Evolutionary conservation across 2,329 filamentous ascomycete genomes (phyloP).

Genomic region (Neofusicoccum sp.): DNA sequence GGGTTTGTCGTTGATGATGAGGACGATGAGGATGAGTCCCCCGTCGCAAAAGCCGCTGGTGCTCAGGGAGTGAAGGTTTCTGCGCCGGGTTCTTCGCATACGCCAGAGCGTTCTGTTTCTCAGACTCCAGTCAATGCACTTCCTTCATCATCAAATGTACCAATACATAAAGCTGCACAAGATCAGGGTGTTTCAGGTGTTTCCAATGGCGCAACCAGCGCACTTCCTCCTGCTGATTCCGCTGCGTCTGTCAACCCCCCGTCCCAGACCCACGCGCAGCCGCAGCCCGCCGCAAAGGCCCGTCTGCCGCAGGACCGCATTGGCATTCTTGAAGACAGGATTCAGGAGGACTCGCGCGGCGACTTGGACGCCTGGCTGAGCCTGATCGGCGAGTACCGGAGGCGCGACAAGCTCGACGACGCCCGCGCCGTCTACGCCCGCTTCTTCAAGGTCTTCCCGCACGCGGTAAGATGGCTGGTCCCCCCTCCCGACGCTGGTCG

Average conservation of each 20-base stretch:
- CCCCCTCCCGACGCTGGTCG: constrained; percentile 2
- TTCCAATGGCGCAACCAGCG: constrained; percentile 44
- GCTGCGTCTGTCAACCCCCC: constrained; percentile 32
- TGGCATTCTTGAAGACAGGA: constrained; percentile 82
- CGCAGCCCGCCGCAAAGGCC: constrained; percentile 47
- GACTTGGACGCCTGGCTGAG: constrained; percentile 90
- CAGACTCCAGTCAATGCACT: constrained; percentile 58
- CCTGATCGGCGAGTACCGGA: constrained; percentile 82
- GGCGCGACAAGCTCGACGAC: constrained; percentile 79
- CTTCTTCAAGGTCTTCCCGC: constrained; percentile 86
- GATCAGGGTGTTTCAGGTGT: constrained; percentile 48
- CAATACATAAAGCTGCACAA: constrained; percentile 61
- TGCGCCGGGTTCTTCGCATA: constrained; percentile 50
- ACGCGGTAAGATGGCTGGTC: constrained; percentile 69
- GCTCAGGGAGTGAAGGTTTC: constrained; percentile 52
- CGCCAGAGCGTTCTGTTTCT: constrained; percentile 58
- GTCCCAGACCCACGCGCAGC: constrained; percentile 33
- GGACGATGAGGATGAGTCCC: constrained; percentile 57
- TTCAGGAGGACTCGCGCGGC: constrained; percentile 89
- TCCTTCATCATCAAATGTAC: constrained; percentile 61
- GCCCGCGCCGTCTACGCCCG: constrained; percentile 79
- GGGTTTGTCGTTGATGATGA: constrained; percentile 67
- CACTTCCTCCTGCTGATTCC: constrained; percentile 53
- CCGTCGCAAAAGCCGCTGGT: constrained; percentile 53
- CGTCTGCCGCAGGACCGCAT: constrained; percentile 73